Percentiles rank a stretch among this genome's conserved stretches.
Evolutionary conservation across 345 rosid genomes (phyloP).

Genomic region (Eucalyptus decipiens): DNA sequence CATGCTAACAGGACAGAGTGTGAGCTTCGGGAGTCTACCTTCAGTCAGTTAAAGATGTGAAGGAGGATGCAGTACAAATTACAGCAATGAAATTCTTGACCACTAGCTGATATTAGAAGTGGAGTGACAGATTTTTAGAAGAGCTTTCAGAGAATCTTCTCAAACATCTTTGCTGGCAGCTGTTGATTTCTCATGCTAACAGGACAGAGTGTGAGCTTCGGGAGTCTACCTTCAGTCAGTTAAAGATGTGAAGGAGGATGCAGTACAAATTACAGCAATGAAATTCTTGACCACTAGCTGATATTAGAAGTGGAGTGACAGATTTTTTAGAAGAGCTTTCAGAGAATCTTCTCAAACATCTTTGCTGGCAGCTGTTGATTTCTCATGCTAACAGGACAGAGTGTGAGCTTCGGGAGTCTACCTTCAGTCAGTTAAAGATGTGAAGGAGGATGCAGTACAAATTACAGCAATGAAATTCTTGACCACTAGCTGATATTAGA

Average conservation of each 20-base stretch:
- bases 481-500: no score
- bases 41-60: background rate
- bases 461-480: background rate
- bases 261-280: no score
- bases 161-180: no score
- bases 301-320: background rate
- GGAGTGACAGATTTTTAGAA: no score
- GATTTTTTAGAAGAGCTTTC: background rate
- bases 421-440: background rate
- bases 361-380: background rate
- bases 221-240: no score
- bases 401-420: background rate
- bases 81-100: no score
- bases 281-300: background rate
- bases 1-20: background rate
- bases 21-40: background rate
- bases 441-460: background rate
- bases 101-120: no score
- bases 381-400: background rate
- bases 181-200: no score
- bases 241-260: no score
- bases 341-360: background rate
- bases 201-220: no score
- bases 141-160: no score
- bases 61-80: background rate